Evolutionary conservation across 208 protist genomes (phyloP).

Genomic region (Leishmania lainsoni): DNA sequence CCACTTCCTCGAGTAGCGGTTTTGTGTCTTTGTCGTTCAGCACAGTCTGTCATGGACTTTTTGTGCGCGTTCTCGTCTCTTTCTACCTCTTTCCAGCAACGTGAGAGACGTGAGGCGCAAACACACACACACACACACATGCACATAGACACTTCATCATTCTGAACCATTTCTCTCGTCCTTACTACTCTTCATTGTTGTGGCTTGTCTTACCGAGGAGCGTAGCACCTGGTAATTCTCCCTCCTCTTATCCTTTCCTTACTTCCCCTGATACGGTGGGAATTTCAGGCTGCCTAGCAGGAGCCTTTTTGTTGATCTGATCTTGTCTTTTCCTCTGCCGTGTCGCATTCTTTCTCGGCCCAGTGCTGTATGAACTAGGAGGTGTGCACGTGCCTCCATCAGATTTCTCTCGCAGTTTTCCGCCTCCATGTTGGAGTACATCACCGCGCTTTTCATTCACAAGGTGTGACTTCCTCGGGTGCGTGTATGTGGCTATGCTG

Average conservation of each 20-base stretch:
- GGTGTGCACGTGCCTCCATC: neutral
- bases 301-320: neutral
- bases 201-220: neutral
- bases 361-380: neutral
- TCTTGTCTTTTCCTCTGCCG: neutral
- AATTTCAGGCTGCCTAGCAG: neutral
- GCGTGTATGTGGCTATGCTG: slow-evolving; percentile 28
- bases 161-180: neutral
- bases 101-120: neutral
- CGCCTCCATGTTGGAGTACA: neutral
- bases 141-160: neutral
- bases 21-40: neutral
- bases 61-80: neutral
- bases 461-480: neutral
- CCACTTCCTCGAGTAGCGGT: neutral
- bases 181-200: neutral
- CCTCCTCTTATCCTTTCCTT: too few relatives aligned
- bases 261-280: neutral
- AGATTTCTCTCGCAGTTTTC: neutral
- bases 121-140: neutral
- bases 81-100: too few relatives aligned
- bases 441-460: neutral
- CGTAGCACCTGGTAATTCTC: neutral
- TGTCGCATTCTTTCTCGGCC: neutral
- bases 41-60: neutral